Conservation (phyloP, 2,329 filamentous ascomycete species). For the Fusarium sp. region DNA sequence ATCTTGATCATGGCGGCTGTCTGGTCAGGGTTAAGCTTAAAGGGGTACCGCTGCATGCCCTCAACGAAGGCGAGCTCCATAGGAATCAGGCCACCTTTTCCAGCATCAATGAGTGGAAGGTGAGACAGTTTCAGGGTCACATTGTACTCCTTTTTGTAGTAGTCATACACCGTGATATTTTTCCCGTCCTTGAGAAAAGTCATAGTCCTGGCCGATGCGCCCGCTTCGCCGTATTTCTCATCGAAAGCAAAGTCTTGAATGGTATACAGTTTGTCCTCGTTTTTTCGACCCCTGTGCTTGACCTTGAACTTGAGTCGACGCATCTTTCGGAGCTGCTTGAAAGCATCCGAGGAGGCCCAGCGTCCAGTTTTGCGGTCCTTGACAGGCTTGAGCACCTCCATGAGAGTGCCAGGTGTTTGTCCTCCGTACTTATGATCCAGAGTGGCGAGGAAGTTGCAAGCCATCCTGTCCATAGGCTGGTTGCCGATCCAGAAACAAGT, state of each 20-base stretch:
- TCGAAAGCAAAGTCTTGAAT: constrained; percentile 63
- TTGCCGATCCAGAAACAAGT: constrained; percentile 80
- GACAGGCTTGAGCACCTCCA: constrained; percentile 49
- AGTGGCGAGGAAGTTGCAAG: constrained; percentile 47
- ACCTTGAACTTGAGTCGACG: constrained; percentile 66
- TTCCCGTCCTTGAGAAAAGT: constrained; percentile 64
- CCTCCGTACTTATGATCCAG: constrained; percentile 44
- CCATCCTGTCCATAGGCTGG: constrained; percentile 51
- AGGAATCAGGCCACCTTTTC: constrained; percentile 64
- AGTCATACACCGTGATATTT: constrained; percentile 59
- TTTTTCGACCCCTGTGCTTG: constrained; percentile 57
- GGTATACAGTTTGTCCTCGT: constrained; percentile 59
- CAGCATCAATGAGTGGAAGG: constrained; percentile 68
- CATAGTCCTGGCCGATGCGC: constrained; percentile 60
- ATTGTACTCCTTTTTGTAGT: constrained; percentile 66
- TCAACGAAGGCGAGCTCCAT: constrained; percentile 67
- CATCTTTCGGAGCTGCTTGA: constrained; percentile 64
- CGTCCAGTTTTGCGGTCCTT: constrained; percentile 27
- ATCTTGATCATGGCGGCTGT: constrained; percentile 93
- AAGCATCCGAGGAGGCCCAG: constrained; percentile 58
- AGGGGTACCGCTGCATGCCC: constrained; percentile 68
- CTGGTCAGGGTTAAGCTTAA: constrained; percentile 69
- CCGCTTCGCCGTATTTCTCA: constrained; percentile 53
- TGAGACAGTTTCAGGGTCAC: constrained; percentile 56
- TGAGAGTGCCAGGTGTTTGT: constrained; percentile 40